Base-by-base conservation (phyloP, 2,329 filamentous ascomycete genomes). In the Curvularia lunata region DNA sequence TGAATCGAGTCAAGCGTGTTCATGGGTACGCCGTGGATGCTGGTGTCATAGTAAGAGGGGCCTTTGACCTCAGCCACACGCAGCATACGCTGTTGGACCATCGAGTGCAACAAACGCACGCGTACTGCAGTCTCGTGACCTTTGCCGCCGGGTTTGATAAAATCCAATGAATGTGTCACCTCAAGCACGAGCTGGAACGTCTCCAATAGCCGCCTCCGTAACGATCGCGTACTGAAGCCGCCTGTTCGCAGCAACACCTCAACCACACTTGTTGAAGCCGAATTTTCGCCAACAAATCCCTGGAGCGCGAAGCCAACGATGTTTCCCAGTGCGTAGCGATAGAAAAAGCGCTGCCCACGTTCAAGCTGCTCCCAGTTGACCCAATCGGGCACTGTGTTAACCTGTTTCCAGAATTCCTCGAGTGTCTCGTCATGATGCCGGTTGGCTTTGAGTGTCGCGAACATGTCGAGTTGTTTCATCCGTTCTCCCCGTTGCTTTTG, bases 241-340 rank as follows among this genome's bases (percentile, higher is more conserved):
- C 41, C 23, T 45, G 41, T 45, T 28, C 41, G 41, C 41, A 45
- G 41, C 41, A 45, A 45, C 41, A 45, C 41, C 41, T 45, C 41
- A 45, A 45, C 41, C 41, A 45, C 41, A 28, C 41, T 45, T 45
- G 41, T 45, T 28, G 41, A 45, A 45, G 41, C 41, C 41, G 41
- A 45, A 45, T 45, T 45, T 23, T 45, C 41, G 41, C 41, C 23
- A 45, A 45, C 41, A 28, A 45, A 45, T 28, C 41, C 41, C 23
- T 28, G 41, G 41, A 45, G 41, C 23, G 41, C 41, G 41, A 45
- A 45, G 41, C 41, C 41, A 27, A 45, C 18, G 41, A 45, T 45
- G 41, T 45, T 28, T 28, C 41, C 41, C 23, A 45, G 28, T 16
- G 41, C 41, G 16, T 45, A 45, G 23, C 41, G 23, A 45, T 45